phyloP scores from a whole-genome alignment of 2,329 filamentous ascomycete species.

The Cladophialophora exuberans region DNA sequence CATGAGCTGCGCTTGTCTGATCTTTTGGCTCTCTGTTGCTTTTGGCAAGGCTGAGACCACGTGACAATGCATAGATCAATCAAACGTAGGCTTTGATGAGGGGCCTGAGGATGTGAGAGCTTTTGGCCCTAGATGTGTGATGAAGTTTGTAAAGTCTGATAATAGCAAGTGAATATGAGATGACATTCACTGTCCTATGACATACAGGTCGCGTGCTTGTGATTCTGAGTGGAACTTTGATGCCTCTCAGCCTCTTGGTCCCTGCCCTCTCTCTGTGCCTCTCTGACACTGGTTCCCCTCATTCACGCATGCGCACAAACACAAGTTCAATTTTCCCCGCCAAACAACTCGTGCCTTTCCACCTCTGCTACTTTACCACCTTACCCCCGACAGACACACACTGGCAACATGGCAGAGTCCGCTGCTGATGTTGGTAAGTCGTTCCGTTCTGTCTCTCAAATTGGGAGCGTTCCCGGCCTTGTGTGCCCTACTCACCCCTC shows the following conservation, averaged over 20 bases:
- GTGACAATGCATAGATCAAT: neutral
- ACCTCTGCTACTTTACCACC: neutral
- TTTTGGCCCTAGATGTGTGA: no score
- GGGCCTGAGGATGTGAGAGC: neutral
- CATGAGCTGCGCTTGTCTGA: neutral
- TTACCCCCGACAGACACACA: neutral
- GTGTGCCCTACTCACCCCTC: neutral
- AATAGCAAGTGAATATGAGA: no score
- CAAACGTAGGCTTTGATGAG: neutral
- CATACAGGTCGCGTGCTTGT: conserved; percentile 2
- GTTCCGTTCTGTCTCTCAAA: neutral
- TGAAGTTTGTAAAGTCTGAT: no score
- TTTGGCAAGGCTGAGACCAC: neutral
- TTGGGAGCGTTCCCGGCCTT: neutral
- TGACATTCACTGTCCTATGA: no score
- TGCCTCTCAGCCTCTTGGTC: neutral
- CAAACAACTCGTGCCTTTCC: no score
- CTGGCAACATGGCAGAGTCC: conserved; percentile 22
- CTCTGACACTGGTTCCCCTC: conserved; percentile 2
- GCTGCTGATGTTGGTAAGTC: conserved; percentile 20
- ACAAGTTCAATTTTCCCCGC: conserved; percentile 4
- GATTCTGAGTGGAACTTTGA: conserved; percentile 1
- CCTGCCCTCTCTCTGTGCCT: no score
- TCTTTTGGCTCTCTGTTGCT: neutral
- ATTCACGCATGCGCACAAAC: neutral